Evolutionary conservation across 495 filamentous ascomycete species (phyloP).

Genomic region (Paragyromitra xinjiangensis): DNA sequence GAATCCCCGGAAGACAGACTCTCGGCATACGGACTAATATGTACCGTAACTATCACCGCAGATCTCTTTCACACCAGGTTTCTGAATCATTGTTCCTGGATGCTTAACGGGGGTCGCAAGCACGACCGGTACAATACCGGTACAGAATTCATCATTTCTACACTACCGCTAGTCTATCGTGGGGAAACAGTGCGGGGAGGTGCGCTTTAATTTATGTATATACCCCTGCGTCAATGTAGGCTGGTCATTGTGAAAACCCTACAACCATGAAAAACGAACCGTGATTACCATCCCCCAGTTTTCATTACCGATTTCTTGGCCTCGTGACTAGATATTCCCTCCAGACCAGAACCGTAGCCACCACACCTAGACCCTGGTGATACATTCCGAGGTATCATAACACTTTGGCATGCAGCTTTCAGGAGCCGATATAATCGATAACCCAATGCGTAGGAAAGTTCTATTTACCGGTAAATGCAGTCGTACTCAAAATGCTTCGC

Average conservation of each 20-base stretch:
- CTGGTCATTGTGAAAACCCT: constrained; percentile 3
- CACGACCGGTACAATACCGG: background rate
- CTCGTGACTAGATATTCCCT: background rate
- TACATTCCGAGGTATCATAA: constrained; percentile 1
- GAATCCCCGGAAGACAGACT: background rate
- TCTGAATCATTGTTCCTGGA: constrained; percentile 14
- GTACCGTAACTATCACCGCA: constrained; percentile 1
- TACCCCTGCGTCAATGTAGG: constrained; percentile 35
- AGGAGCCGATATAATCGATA: background rate
- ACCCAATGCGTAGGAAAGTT: background rate
- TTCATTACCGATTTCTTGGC: background rate
- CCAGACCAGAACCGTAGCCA: background rate
- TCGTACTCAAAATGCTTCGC: constrained; percentile 9
- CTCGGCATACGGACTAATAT: constrained; percentile 38
- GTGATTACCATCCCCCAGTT: background rate
- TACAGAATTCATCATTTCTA: background rate
- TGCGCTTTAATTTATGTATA: background rate
- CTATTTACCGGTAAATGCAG: constrained; percentile 11
- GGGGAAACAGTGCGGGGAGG: constrained; percentile 34
- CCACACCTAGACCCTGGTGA: background rate
- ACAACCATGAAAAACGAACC: background rate
- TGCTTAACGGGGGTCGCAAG: background rate
- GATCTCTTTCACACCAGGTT: background rate
- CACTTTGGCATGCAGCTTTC: background rate
- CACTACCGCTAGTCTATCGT: constrained; percentile 7